phyloP scores from a whole-genome alignment of 148 eudicot genomes.

The Chenopodium formosanum region DNA sequence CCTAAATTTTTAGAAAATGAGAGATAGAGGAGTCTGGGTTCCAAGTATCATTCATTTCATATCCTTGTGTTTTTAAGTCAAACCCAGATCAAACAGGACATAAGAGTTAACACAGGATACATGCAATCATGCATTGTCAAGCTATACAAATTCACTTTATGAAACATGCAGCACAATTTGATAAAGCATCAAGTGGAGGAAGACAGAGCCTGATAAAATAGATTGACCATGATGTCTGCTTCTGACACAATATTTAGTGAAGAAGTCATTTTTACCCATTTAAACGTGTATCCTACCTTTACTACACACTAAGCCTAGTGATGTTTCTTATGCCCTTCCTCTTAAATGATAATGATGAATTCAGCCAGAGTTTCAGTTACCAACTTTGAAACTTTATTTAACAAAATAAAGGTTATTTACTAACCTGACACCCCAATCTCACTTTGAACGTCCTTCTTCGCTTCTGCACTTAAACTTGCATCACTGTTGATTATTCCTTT shows the following conservation, averaged over 20 bases:
- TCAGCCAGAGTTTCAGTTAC: background rate
- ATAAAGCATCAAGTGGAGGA: constrained; percentile 3
- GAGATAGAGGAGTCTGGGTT: background rate
- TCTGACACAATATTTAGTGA: background rate
- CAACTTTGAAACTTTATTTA: background rate
- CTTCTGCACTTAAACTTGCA: constrained; percentile 42
- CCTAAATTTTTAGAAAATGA: background rate
- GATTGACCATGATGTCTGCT: constrained; percentile 5
- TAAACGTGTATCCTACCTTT: background rate
- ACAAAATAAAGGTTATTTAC: constrained; percentile 11
- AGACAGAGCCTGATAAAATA: background rate
- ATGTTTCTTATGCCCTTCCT: background rate
- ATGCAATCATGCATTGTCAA: background rate
- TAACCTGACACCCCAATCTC: constrained; percentile 69
- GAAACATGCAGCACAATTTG: background rate
- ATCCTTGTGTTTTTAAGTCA: background rate
- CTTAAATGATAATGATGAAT: background rate
- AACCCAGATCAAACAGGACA: background rate
- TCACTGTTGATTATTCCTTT: constrained; percentile 49
- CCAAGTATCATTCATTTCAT: background rate
- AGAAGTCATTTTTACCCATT: background rate
- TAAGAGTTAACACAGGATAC: background rate
- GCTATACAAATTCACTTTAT: background rate
- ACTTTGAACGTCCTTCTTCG: constrained; percentile 44
- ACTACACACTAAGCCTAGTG: background rate